Evolutionary conservation across 75 land plant genomes (phyloP).

Genomic region (Sequoia sempervirens): DNA sequence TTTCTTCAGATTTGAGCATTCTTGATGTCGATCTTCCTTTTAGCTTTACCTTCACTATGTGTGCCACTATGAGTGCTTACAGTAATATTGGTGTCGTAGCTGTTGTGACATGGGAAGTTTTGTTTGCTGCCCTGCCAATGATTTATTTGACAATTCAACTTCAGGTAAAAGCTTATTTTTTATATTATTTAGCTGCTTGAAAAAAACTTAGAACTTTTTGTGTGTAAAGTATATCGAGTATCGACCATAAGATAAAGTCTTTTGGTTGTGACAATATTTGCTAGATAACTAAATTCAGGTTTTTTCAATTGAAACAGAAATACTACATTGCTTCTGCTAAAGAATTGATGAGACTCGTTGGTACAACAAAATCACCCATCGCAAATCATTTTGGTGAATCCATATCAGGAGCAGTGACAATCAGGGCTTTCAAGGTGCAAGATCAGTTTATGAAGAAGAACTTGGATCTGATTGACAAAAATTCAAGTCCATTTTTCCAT

Average conservation of each 20-base stretch:
- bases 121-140: conserved; percentile 29
- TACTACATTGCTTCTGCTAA: conserved; percentile 32
- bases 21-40: conserved; percentile 28
- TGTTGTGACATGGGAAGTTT: conserved; percentile 33
- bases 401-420: conserved; percentile 38
- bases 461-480: conserved; percentile 26
- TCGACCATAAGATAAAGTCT: background rate
- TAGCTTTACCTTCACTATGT: conserved; percentile 9
- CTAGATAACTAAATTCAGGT: background rate
- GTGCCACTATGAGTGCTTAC: conserved; percentile 10
- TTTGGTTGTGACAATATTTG: background rate
- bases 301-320: conserved; percentile 20
- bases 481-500: conserved; percentile 39
- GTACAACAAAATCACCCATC: conserved; percentile 42
- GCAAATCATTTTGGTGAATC: conserved; percentile 39
- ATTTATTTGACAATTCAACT: conserved; percentile 16
- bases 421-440: conserved; percentile 32
- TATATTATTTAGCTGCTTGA: background rate
- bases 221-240: background rate
- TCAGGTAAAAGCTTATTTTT: conserved; percentile 19
- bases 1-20: conserved; percentile 31
- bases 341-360: conserved; percentile 43
- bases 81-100: conserved; percentile 28
- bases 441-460: conserved; percentile 26
- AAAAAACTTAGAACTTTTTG: too few relatives aligned